phyloP scores from a whole-genome alignment of 768 basidiomycete species.

The Tremella yokohamensis region DNA sequence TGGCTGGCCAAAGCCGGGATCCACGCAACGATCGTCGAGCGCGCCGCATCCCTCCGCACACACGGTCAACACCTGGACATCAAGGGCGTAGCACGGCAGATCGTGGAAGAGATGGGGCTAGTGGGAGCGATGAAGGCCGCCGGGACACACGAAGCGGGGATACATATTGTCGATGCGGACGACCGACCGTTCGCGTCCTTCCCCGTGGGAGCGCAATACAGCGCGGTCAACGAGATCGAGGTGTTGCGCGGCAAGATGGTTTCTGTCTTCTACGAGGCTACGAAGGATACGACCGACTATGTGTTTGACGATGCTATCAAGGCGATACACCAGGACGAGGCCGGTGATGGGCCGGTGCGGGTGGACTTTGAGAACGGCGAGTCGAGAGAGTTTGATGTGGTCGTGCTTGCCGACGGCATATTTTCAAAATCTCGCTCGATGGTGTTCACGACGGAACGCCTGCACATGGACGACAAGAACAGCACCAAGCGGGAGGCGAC shows the following conservation, averaged over 20 bases:
- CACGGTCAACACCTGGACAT: slow-evolving; percentile 46
- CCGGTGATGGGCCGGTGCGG: slow-evolving; percentile 15
- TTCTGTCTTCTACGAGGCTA: slow-evolving; percentile 27
- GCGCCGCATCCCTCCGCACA: slow-evolving; percentile 16
- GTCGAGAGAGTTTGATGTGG: slow-evolving; percentile 25
- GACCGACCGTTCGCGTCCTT: slow-evolving; percentile 22
- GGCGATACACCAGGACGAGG: slow-evolving; percentile 15
- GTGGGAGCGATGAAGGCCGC: slow-evolving; percentile 8
- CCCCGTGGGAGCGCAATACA: not conserved
- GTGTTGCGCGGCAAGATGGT: slow-evolving; percentile 42
- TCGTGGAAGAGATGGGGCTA: slow-evolving; percentile 38
- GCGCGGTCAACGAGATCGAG: slow-evolving; percentile 27
- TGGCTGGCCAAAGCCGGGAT: slow-evolving; percentile 27
- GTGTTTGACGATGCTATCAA: slow-evolving; percentile 30
- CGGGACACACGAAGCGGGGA: slow-evolving; percentile 32
- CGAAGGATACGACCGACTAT: slow-evolving; percentile 20
- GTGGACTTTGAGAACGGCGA: slow-evolving; percentile 33
- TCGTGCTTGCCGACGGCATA: slow-evolving; percentile 39
- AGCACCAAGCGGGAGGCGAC: too few species aligned
- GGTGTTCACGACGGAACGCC: slow-evolving; percentile 10
- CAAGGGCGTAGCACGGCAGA: slow-evolving; percentile 18
- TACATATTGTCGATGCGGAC: slow-evolving; percentile 22
- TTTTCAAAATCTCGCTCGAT: slow-evolving; percentile 21
- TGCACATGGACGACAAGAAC: not conserved
- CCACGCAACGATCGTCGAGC: slow-evolving; percentile 38